phyloP scores from a whole-genome alignment of 805 yeast species.

The Ogataea wickerhamii region DNA sequence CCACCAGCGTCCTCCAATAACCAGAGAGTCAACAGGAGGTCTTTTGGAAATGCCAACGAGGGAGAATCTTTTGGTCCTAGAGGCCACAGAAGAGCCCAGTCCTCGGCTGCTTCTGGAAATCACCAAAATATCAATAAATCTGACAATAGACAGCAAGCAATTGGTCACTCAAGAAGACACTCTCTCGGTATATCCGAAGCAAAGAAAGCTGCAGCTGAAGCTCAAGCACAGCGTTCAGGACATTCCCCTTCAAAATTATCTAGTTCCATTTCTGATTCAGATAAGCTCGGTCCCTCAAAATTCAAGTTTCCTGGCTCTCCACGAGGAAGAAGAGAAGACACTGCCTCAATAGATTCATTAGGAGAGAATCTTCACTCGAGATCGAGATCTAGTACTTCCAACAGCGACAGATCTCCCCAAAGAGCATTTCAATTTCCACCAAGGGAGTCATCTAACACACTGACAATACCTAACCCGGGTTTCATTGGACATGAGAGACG shows the following conservation, averaged over 20 bases:
- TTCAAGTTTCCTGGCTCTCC: conserved; percentile 55
- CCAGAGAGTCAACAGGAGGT: conserved; percentile 30
- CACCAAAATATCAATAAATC: conserved; percentile 19
- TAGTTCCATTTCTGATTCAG: conserved; percentile 10
- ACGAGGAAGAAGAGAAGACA: conserved; percentile 16
- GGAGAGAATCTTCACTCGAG: conserved; percentile 20
- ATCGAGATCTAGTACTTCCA: conserved; percentile 32
- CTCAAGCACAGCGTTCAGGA: conserved; percentile 62
- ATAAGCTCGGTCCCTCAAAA: conserved; percentile 27
- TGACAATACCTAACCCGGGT: conserved; percentile 54
- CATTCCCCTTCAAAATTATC: conserved; percentile 33
- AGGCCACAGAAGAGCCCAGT: conserved; percentile 49
- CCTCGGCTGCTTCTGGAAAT: conserved; percentile 27
- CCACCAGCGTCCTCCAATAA: conserved; percentile 30
- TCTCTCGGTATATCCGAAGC: conserved; percentile 91
- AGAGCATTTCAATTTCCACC: conserved; percentile 67
- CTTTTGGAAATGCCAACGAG: conserved; percentile 24
- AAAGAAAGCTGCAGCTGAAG: conserved; percentile 92
- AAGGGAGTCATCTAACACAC: conserved; percentile 25
- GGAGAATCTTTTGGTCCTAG: conserved; percentile 18
- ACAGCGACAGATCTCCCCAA: conserved; percentile 40
- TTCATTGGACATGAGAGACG: conserved; percentile 41
- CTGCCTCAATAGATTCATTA: conserved; percentile 5
- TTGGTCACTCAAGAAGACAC: conserved; percentile 88
- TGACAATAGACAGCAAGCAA: conserved; percentile 31